phyloP scores from a whole-genome alignment of 108 stramenopile species.

The Cyclostephanos tholiformis region DNA sequence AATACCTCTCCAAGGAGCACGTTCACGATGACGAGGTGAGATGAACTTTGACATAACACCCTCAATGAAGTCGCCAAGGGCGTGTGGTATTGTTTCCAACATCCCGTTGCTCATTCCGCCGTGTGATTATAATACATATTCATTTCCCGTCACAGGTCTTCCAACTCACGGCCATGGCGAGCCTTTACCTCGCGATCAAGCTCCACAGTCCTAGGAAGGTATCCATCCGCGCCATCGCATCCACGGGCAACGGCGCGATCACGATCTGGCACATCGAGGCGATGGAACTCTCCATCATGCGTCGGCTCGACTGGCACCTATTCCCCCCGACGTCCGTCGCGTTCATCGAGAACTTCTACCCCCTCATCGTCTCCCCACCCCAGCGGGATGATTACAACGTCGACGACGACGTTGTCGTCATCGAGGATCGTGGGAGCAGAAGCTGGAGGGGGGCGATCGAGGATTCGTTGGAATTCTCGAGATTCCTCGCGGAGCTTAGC shows the following conservation, averaged over 20 bases:
- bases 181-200: slow-evolving; percentile 42
- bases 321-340: slow-evolving; percentile 30
- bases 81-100: too few species aligned
- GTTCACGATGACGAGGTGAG: slow-evolving; percentile 35
- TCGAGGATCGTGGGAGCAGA: not conserved
- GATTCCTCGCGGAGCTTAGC: slow-evolving; percentile 39
- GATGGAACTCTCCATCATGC: slow-evolving; percentile 33
- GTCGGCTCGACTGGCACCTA: slow-evolving; percentile 31
- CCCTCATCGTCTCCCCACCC: slow-evolving; percentile 14
- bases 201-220: slow-evolving; percentile 34
- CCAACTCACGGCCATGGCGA: slow-evolving; percentile 33
- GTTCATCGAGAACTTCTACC: slow-evolving; percentile 40
- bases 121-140: not conserved
- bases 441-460: not conserved
- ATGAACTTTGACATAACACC: too few species aligned
- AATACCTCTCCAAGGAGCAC: slow-evolving; percentile 22
- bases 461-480: slow-evolving; percentile 28
- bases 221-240: slow-evolving; percentile 23
- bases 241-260: slow-evolving; percentile 24
- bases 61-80: too few species aligned
- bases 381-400: too few species aligned
- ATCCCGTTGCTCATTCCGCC: not conserved
- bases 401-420: not conserved
- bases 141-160: slow-evolving; percentile 4
- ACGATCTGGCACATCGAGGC: slow-evolving; percentile 21